Evolutionary conservation across 2,329 filamentous ascomycete genomes (phyloP).

Genomic region (Madurella fahalii): DNA sequence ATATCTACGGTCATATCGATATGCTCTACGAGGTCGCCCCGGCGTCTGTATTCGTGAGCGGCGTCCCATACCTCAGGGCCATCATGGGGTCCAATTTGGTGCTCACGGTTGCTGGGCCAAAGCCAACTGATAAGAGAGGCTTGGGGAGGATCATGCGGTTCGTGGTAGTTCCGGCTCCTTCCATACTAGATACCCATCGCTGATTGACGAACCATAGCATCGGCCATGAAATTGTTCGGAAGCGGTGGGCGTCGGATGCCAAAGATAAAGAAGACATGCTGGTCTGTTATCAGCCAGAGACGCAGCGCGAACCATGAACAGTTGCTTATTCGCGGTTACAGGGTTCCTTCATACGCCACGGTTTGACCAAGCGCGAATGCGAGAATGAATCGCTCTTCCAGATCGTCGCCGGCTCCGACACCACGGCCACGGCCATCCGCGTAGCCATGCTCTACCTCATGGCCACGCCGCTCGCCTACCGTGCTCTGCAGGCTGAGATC

Average conservation of each 20-base stretch:
- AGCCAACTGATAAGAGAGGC: constrained; percentile 31
- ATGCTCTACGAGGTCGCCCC: constrained; percentile 27
- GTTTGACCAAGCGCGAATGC: constrained; percentile 17
- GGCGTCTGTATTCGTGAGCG: constrained; percentile 18
- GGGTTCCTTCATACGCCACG: constrained; percentile 22
- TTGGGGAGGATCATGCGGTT: constrained; percentile 29
- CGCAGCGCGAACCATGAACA: neutral
- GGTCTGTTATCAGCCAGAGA: constrained; percentile 17
- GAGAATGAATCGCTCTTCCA: constrained; percentile 21
- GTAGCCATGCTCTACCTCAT: constrained; percentile 27
- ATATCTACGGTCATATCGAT: constrained; percentile 42
- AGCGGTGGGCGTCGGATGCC: constrained; percentile 40
- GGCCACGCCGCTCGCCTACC: constrained; percentile 25
- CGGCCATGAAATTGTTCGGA: constrained; percentile 41
- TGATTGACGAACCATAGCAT: constrained; percentile 29
- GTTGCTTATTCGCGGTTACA: neutral
- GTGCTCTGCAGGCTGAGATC: constrained; percentile 21
- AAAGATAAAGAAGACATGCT: constrained; percentile 49
- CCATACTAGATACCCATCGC: no score
- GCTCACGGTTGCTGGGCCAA: constrained; percentile 35
- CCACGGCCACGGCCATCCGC: constrained; percentile 29
- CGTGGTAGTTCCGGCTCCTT: constrained; percentile 2
- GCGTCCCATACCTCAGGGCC: constrained; percentile 39
- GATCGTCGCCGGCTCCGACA: constrained; percentile 29
- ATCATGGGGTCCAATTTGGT: constrained; percentile 33